Evolutionary conservation across 2,329 filamentous ascomycete genomes (phyloP).

Genomic region (Cercospora nicotianae): DNA sequence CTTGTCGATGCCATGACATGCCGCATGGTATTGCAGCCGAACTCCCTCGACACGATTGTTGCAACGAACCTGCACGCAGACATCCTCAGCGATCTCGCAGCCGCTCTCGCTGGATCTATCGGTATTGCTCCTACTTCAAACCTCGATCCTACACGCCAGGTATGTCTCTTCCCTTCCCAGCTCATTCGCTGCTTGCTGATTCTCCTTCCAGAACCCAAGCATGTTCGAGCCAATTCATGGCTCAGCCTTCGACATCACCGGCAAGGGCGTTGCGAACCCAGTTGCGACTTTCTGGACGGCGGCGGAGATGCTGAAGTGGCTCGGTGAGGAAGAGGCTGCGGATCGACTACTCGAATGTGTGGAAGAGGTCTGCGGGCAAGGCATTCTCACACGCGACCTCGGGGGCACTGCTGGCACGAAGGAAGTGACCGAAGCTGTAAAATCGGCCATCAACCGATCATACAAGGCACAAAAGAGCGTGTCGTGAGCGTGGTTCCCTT

Average conservation of each 20-base stretch:
- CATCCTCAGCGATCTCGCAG: conserved; percentile 69
- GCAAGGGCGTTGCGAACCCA: conserved; percentile 62
- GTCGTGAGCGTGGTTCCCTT: background rate
- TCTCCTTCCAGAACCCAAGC: conserved; percentile 49
- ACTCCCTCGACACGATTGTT: conserved; percentile 62
- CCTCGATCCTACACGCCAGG: conserved; percentile 60
- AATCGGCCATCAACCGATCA: conserved; percentile 39
- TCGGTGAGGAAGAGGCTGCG: conserved; percentile 56
- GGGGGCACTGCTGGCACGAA: conserved; percentile 49
- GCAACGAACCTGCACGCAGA: conserved; percentile 64
- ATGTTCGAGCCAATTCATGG: conserved; percentile 63
- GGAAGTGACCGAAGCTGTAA: conserved; percentile 48
- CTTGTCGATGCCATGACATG: conserved; percentile 67
- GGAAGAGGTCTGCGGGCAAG: conserved; percentile 55
- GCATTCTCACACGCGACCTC: conserved; percentile 56
- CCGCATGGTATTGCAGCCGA: conserved; percentile 62
- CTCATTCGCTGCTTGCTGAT: background rate
- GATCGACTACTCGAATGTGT: conserved; percentile 54
- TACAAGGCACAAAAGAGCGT: conserved; percentile 16
- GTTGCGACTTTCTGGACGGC: conserved; percentile 62
- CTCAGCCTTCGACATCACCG: conserved; percentile 59
- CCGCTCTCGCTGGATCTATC: conserved; percentile 69
- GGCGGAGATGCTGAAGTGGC: conserved; percentile 59
- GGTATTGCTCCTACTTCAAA: conserved; percentile 71
- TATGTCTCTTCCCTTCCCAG: background rate